Evolutionary conservation across 805 yeast genomes (phyloP).

Genomic region (Myxozyma neotropica): DNA sequence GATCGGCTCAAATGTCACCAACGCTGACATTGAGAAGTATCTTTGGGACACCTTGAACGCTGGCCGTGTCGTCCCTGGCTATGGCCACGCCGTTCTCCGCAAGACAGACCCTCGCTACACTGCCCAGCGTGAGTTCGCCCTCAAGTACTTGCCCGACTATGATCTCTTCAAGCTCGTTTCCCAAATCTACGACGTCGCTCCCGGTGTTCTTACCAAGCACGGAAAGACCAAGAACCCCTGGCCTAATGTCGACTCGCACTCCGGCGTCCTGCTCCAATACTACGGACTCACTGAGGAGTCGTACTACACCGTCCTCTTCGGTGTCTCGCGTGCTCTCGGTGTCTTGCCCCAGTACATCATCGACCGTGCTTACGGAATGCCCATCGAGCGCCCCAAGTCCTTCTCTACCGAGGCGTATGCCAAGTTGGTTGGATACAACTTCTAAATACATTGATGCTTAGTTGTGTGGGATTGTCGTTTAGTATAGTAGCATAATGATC

Average conservation of each 20-base stretch:
- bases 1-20: slow-evolving; percentile 69
- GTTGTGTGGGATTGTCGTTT: background rate
- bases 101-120: slow-evolving; percentile 87
- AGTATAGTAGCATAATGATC: background rate
- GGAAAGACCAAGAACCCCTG: slow-evolving; percentile 93
- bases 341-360: slow-evolving; percentile 81
- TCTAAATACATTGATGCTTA: slow-evolving; percentile 15
- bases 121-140: slow-evolving; percentile 83
- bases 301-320: slow-evolving; percentile 83
- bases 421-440: slow-evolving; percentile 56
- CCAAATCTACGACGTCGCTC: slow-evolving; percentile 78
- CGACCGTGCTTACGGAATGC: slow-evolving; percentile 79
- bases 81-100: slow-evolving; percentile 86
- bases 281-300: slow-evolving; percentile 81
- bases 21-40: slow-evolving; percentile 70
- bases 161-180: slow-evolving; percentile 78
- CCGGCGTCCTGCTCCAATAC: slow-evolving; percentile 82
- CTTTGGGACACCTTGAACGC: slow-evolving; percentile 77
- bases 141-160: slow-evolving; percentile 74
- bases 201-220: slow-evolving; percentile 75
- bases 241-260: slow-evolving; percentile 89
- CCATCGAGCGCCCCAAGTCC: slow-evolving; percentile 89
- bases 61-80: slow-evolving; percentile 87
- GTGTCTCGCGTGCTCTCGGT: slow-evolving; percentile 86
- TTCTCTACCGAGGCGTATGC: slow-evolving; percentile 92